Conservation (phyloP, 1,284 basidiomycete genomes). For the Macrocystidia cucumis region DNA sequence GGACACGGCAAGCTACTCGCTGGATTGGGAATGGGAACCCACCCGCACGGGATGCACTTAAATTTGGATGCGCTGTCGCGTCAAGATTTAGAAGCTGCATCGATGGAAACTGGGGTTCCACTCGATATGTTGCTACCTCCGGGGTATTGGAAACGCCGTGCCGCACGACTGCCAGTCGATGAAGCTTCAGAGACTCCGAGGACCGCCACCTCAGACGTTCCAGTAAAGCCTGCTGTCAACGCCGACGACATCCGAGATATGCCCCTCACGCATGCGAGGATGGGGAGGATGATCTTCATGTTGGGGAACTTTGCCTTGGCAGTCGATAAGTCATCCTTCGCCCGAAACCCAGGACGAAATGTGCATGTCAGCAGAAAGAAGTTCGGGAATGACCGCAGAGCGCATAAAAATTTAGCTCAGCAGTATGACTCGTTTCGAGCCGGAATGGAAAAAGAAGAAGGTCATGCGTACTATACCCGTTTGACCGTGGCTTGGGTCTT, state of each 20-base stretch:
- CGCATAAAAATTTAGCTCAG: constrained; percentile 11
- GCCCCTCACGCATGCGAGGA: constrained; percentile 29
- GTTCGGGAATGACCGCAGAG: too few species aligned
- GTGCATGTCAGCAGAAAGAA: constrained; percentile 19
- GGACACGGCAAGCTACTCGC: not conserved
- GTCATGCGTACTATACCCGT: constrained; percentile 27
- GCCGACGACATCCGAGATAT: constrained; percentile 6
- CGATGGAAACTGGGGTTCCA: constrained; percentile 56
- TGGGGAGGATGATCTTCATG: constrained; percentile 47
- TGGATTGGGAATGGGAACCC: constrained; percentile 14
- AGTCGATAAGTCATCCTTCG: constrained; percentile 16
- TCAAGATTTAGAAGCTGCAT: constrained; percentile 46
- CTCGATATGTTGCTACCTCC: constrained; percentile 40
- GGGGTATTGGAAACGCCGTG: constrained; percentile 17
- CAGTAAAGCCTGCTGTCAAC: constrained; percentile 1
- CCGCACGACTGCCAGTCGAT: constrained; percentile 5
- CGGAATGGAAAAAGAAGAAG: constrained; percentile 26
- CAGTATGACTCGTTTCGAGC: constrained; percentile 20
- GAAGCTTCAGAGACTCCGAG: constrained; percentile 1
- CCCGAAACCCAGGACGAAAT: constrained; percentile 13
- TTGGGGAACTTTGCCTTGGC: constrained; percentile 39
- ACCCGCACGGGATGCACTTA: constrained; percentile 37
- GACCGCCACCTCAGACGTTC: constrained; percentile 3
- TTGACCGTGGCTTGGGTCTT: constrained; percentile 26
- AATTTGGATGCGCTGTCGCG: constrained; percentile 51